A percentile compares a stretch with the other conserved stretches of the same genome.
phyloP scores from a whole-genome alignment of 345 rosid species.

The Eucalyptus virginea region DNA sequence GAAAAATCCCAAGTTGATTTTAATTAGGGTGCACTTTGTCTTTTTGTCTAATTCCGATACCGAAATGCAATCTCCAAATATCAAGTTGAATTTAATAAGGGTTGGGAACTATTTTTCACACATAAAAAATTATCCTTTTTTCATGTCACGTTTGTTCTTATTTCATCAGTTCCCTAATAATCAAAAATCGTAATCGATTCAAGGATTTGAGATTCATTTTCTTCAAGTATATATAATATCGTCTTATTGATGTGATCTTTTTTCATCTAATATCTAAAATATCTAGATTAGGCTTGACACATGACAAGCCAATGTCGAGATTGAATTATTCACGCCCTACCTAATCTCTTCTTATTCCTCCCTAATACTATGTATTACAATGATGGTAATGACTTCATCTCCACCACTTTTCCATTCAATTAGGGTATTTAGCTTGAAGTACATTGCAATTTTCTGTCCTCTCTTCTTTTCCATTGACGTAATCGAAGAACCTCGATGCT shows the following conservation, averaged over 20 bases:
- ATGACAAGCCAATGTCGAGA: not conserved
- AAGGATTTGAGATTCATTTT: too few relatives aligned
- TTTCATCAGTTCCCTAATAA: not conserved
- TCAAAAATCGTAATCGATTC: not conserved
- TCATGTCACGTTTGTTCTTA: not conserved
- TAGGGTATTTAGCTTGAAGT: not conserved
- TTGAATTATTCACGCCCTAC: not conserved
- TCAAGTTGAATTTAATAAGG: not conserved
- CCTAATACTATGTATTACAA: not conserved
- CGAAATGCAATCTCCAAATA: not conserved
- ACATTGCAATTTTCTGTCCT: not conserved
- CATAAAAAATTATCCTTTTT: not conserved
- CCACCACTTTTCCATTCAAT: not conserved
- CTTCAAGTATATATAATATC: not conserved
- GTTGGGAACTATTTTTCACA: not conserved
- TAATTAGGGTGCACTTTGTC: not conserved
- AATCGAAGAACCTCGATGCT: not conserved
- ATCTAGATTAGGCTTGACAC: not conserved
- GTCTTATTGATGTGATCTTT: not conserved
- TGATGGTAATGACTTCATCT: not conserved
- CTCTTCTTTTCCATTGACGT: not conserved
- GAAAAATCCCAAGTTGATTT: not conserved
- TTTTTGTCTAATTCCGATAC: not conserved
- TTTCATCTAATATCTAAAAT: not conserved
- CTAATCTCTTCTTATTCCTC: not conserved